Evolutionary conservation across 1,139 yeast species (phyloP), one percentile per base, ranked within the genome.

Genomic region (Protomyces pachydermus): DNA sequence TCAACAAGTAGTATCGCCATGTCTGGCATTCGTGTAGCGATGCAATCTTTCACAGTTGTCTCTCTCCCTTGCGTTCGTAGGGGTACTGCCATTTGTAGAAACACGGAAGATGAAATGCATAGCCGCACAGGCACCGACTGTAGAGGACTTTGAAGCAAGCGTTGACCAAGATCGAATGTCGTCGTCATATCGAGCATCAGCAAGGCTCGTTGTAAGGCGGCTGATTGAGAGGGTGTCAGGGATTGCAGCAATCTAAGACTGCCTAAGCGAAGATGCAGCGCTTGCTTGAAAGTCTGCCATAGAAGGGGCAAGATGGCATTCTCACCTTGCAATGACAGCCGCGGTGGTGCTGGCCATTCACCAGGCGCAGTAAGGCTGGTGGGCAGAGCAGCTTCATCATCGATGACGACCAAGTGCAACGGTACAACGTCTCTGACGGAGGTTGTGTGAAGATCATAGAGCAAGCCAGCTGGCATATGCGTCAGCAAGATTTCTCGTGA

Each of bases 391-490:
- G 42, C 14, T 14, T 37, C 42, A 37, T 37, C 42, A n/a, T 37
- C 42, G 4, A 20, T 23, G 48, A 16, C 23, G 12, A 18, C 23
- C 25, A 42, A 18, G 25, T n/a, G 23, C 12, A 42, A 20, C 3
- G 39, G 28, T 5, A 8, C 32, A 28, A 6, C 32, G 32, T 28
- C 32, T 28, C 8, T 28, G 8, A 28, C 4, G 10, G 42, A 12
- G n/a, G 60, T 2, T 14, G 37, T 12, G 14, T 51, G 56, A 32
- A 32, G 54, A 46, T 63, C 65, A 39, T 57, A 54, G 35, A 63
- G 56, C 14, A 63, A 28, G 23, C 65, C 65, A 5, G 54, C 58
- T n/a, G 65, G 65, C 35, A 60, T 28, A 18, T 56, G 62, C 38
- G 18, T 39, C 23, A 48, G 37, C 18, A 50, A 16, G 18, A 9